These are phyloP conservation scores for Hippophae rhamnoides DNA, from an alignment of 306 rosid genomes.

Conservation along the genomic window DNA sequence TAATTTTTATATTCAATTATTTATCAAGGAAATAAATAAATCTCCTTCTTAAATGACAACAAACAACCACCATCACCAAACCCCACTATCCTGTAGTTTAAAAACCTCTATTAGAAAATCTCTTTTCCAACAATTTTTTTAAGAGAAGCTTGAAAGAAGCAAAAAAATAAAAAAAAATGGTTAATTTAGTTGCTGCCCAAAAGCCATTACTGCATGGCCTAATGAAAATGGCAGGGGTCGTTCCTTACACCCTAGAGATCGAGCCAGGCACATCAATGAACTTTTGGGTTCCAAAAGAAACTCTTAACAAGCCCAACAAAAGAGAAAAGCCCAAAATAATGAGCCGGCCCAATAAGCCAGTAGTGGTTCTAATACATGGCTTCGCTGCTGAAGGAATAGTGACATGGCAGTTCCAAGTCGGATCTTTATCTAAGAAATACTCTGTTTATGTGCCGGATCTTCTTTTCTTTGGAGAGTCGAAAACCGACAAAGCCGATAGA, in stretches of 20 bases:
- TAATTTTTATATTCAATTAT: too few species aligned
- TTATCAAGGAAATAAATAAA: too few species aligned
- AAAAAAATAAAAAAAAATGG: background rate
- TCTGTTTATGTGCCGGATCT: conserved; percentile 73
- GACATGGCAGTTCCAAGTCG: conserved; percentile 68
- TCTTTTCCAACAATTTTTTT: too few species aligned
- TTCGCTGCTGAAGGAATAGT: conserved; percentile 79
- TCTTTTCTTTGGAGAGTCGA: conserved; percentile 71
- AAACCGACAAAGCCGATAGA: conserved; percentile 38
- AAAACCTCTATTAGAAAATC: too few species aligned
- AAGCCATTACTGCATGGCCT: conserved; percentile 1
- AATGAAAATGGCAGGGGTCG: conserved; percentile 75
- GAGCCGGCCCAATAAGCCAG: conserved; percentile 47
- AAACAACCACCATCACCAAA: too few species aligned
- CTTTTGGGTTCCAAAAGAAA: conserved; percentile 70
- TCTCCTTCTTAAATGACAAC: too few species aligned
- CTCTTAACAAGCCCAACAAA: conserved; percentile 41
- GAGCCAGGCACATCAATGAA: conserved; percentile 69
- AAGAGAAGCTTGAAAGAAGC: too few species aligned
- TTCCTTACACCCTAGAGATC: conserved; percentile 57
- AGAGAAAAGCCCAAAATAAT: conserved; percentile 15
- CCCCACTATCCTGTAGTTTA: too few species aligned
- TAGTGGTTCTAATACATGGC: conserved; percentile 66
- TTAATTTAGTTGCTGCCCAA: background rate
- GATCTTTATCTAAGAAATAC: conserved; percentile 37